Percentiles rank a stretch among this genome's conserved stretches.
phyloP scores from a whole-genome alignment of 139 green algal species.

The Coelastrella sp. region DNA sequence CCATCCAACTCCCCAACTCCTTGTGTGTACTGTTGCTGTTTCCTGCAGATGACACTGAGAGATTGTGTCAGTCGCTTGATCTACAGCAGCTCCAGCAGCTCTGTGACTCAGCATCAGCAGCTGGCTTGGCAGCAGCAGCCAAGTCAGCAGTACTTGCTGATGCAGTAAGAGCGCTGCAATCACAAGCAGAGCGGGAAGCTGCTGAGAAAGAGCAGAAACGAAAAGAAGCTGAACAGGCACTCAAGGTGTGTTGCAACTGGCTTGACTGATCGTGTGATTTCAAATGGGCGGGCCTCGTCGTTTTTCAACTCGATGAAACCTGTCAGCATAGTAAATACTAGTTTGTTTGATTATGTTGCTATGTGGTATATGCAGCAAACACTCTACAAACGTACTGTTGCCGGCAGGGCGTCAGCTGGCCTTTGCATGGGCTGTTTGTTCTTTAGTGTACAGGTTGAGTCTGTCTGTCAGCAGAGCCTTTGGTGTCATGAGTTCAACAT shows the following conservation, averaged over 20 bases:
- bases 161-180: conserved; percentile 25
- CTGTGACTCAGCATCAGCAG: conserved; percentile 3
- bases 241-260: conserved; percentile 9
- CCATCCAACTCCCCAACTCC: not conserved
- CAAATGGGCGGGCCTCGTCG: not conserved
- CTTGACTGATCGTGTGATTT: not conserved
- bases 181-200: conserved; percentile 47
- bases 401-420: too few species aligned
- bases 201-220: conserved; percentile 48
- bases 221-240: conserved; percentile 20
- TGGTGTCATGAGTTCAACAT: not conserved
- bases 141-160: conserved; percentile 23
- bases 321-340: not conserved
- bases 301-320: not conserved
- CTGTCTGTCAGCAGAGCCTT: not conserved
- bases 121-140: conserved; percentile 6
- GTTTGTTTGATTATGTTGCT: too few species aligned
- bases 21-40: not conserved
- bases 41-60: conserved; percentile 7
- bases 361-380: too few species aligned
- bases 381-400: too few species aligned
- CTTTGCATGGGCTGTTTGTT: too few species aligned
- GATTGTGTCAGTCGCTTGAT: conserved; percentile 38
- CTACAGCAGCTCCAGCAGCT: conserved; percentile 30
- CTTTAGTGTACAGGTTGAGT: not conserved